Evolutionary conservation across 257 asterid species (phyloP), one percentile per base, ranked within the genome.

Genomic region (Orobanche coerulescens): DNA sequence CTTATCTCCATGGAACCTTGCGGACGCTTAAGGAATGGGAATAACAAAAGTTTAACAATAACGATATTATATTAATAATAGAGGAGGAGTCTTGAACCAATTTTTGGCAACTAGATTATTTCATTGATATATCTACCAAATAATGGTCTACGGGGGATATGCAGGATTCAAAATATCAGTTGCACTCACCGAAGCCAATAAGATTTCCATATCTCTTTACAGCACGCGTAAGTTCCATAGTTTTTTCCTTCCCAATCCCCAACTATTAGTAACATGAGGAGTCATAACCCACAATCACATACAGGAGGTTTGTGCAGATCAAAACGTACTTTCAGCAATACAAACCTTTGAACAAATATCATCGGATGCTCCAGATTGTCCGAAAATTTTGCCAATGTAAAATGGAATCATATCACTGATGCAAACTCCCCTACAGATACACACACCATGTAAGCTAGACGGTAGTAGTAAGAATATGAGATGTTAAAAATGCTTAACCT

Each of bases 351-450:
- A 76, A 75, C 60, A 73, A 66, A 90, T 67, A 73, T 90, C 90
- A 58, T 73, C 73, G 30, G 95, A 78, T 46, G 86, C 88, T 42
- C 81, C 84, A 62, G 97, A 82, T 64, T 73, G 71, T 65, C 81
- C 78, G 77, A 90, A 82, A 56, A 84, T 47, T 62, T 79, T 90
- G 59, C 97, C 97, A 16, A 90, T 61, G 74, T 87, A 86, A 79
- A 90, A 87, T 59, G 97, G 97, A 75, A 90, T 73, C 97, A 90
- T 84, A 71, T 90, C 97, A 66, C 97, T 90, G 64, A 90, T 76
- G 71, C 95, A 84, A 65, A 90, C 94, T 46, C 95, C 97, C 95
- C 95, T 87, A 82, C 37, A 15, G 57, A 57, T 65, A 40, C 36
- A 46, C 5, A 18, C 39, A 59, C 70, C 65, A 44, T 4, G 7